phyloP scores from a whole-genome alignment of 495 filamentous ascomycete species.

The Trypethelium eluteriae region DNA sequence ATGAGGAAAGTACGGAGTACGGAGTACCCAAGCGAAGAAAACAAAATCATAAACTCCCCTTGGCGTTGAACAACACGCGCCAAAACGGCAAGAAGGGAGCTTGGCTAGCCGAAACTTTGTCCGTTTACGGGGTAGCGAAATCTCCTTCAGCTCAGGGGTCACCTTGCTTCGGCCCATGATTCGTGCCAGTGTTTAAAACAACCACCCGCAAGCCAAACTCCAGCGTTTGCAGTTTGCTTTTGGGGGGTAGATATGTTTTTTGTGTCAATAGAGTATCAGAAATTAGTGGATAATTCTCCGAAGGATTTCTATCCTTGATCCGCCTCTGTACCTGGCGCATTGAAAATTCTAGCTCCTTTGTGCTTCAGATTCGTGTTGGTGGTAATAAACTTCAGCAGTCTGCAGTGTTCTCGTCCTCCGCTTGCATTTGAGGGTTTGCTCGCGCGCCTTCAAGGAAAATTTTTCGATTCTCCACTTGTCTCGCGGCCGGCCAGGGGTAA shows the following conservation, averaged over 20 bases:
- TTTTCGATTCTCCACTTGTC: neutral
- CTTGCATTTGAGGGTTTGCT: neutral
- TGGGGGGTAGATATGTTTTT: neutral
- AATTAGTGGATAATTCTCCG: neutral
- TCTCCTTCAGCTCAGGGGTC: slow-evolving; percentile 6
- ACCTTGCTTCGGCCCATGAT: neutral
- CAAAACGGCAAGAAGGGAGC: neutral
- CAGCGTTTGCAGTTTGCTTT: neutral
- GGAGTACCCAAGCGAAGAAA: neutral
- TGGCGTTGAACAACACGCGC: neutral
- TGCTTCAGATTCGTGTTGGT: slow-evolving; percentile 7
- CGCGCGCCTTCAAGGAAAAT: neutral
- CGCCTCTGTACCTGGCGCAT: neutral
- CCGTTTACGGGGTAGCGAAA: neutral
- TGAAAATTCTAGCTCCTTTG: neutral
- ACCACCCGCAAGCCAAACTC: neutral
- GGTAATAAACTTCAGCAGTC: neutral
- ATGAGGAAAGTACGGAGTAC: neutral
- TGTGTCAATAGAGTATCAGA: neutral
- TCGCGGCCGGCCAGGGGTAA: neutral
- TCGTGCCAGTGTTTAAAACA: neutral
- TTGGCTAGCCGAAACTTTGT: slow-evolving; percentile 5
- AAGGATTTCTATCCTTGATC: neutral
- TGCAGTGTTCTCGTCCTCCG: neutral
- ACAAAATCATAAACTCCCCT: neutral